Evolutionary conservation across 2,329 filamentous ascomycete species (phyloP), one percentile per base, ranked within the genome.

Genomic region (Xylariales sp.): DNA sequence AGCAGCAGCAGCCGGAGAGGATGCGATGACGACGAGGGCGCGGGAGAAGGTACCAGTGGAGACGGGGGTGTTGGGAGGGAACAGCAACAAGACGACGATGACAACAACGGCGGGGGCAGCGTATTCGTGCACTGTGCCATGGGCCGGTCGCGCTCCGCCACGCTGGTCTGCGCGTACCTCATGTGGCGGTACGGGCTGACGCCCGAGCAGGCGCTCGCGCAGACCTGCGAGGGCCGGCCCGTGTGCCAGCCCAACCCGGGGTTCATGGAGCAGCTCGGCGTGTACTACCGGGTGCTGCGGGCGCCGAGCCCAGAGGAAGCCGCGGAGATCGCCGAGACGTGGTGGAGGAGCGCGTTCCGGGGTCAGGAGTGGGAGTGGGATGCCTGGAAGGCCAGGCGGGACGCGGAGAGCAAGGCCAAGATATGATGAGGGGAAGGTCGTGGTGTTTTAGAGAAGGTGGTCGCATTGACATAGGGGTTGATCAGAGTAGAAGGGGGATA

Each of bases 241-340:
- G 34, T 37, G 10, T 37, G 34, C 14, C 24, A 37, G 25, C 34
- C 34, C 10, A 37, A 29, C 15, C 7, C 10, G 15, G 34, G 34
- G 24, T 37, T 37, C 34, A 37, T 37, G 34, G 34, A 37, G 25
- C 34, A 37, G 7, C 15, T 37, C 8, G 14, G 14, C 6, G 16
- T 37, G 13, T 37, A 37, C 15, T 16, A 35, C n/a, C 33, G 13
- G 4, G 23, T 35, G 3, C 5, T 35, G n/a, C 2, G 11, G 15
- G 33, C 20, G 14, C 14, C 25, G 1, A 19, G 17, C 21, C 15
- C 7, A 14, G 10, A 16, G 4, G 8, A 16, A 4, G 14, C 14
- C 1, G 23, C 10, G 8, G 15, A 25, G 3, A 27, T 27, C n/a
- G 15, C 27, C 4, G 16, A 24, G 20, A 5, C 25, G 7, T 35